Evolutionary conservation across 148 eudicot genomes (phyloP), one percentile per base, ranked within the genome.

Genomic region (Rhododendron simsii): DNA sequence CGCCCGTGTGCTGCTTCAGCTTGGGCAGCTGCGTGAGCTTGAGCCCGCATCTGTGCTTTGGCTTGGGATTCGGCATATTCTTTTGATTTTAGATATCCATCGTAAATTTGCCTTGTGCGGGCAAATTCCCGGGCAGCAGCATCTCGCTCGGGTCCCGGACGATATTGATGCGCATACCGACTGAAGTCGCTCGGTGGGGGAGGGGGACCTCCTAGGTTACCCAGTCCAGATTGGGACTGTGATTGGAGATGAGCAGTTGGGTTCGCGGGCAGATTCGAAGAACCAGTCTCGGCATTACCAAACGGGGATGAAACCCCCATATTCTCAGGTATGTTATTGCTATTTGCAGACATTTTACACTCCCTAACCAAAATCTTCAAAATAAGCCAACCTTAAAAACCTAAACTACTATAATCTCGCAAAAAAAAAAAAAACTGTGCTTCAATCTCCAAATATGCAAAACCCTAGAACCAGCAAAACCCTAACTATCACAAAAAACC

Each of bases 221-320:
- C 94, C 85, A 90, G 88, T 78, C 98, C 96, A 55, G 88, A n/a
- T 63, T 93, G 95, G 81, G 92, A 83, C 78, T 90, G 95, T 45
- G 86, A 81, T 83, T 88, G 94, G 39, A 90, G 86, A 12, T 91
- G 85, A 1, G 90, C 78, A 55, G 88, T 87, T 8, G 90, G 94
- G 88, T 94, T 94, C 33, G 89, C 81, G 39, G 95, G 92, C 87
- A 93, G 51, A 91, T 89, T 92, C 18, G 94, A 91, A 89, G 90
- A 86, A 77, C 55, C 89, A 88, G 86, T 91, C 50, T 91, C 93
- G 63, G 92, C 80, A 85, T 91, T 94, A 26, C 94, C 93, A 87
- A 90, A 94, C 30, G 95, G 91, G 78, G 98, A 93, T 8, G 96
- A 87, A 81, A 81, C 93, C 83, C 93, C 95, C 61, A 87, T 83